These are phyloP conservation scores for Crinitomyces ghanaensis DNA, from an alignment of 805 yeast genomes.

Conservation along the genomic window DNA sequence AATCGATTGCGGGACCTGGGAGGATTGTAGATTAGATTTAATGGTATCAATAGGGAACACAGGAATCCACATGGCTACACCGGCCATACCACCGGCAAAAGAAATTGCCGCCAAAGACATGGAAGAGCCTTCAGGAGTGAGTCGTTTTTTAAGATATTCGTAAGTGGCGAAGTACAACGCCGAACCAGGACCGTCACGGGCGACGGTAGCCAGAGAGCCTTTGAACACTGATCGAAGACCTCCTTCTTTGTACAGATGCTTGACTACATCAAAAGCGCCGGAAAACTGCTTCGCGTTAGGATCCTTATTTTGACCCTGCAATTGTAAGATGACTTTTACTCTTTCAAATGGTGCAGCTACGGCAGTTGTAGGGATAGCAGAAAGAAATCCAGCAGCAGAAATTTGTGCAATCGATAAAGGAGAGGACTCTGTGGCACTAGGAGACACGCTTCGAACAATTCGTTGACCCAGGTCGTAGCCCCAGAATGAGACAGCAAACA, in stretches of 20 bases:
- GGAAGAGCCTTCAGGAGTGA: constrained; percentile 45
- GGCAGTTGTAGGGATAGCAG: constrained; percentile 89
- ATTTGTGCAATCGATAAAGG: constrained; percentile 55
- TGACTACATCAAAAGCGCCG: constrained; percentile 49
- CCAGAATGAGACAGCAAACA: constrained; percentile 98
- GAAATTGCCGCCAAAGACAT: constrained; percentile 65
- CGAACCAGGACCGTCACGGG: constrained; percentile 96
- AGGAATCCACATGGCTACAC: constrained; percentile 93
- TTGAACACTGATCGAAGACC: constrained; percentile 77
- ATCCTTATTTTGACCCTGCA: constrained; percentile 39
- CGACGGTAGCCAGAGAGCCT: constrained; percentile 85
- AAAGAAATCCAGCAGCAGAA: constrained; percentile 85
- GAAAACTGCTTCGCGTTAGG: constrained; percentile 28
- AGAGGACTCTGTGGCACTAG: constrained; percentile 15
- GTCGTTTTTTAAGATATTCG: constrained; percentile 59
- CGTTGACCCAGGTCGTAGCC: constrained; percentile 91
- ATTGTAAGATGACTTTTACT: constrained; percentile 85
- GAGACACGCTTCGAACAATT: constrained; percentile 36
- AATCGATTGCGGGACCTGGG: constrained; percentile 41
- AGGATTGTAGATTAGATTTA: constrained; percentile 70
- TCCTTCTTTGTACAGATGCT: constrained; percentile 62
- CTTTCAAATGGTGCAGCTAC: constrained; percentile 98
- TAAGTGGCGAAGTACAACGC: constrained; percentile 93
- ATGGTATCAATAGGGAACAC: constrained; percentile 95
- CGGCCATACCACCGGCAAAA: constrained; percentile 91